Evolutionary conservation across 1,139 yeast species (phyloP).

Genomic region (Candida gigantensis): DNA sequence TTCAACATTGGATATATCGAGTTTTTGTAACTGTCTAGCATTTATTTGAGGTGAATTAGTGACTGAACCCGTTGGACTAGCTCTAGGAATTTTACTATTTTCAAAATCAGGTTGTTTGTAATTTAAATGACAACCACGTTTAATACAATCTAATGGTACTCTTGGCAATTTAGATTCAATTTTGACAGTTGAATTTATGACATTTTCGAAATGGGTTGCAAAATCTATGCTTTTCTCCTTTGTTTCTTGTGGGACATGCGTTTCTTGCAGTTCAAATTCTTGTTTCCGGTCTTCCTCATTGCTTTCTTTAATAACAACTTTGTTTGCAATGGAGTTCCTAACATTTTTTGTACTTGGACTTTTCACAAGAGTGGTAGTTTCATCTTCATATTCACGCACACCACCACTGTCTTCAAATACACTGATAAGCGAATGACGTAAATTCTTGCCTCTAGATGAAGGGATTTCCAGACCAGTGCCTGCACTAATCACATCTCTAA

Average conservation of each 20-base stretch:
- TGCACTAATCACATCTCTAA: slow-evolving; percentile 24
- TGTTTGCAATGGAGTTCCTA: neutral
- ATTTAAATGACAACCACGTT: slow-evolving; percentile 25
- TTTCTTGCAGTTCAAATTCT: too few relatives aligned
- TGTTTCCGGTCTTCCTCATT: too few relatives aligned
- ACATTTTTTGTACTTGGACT: slow-evolving; percentile 5
- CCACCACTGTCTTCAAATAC: slow-evolving; percentile 17
- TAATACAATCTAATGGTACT: slow-evolving; percentile 25
- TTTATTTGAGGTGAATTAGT: slow-evolving; percentile 28
- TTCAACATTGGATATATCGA: slow-evolving; percentile 1
- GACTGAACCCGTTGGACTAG: slow-evolving; percentile 33
- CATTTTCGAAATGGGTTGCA: slow-evolving; percentile 9
- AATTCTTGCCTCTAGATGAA: slow-evolving; percentile 12
- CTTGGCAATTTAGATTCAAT: slow-evolving; percentile 26
- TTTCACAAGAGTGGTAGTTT: slow-evolving; percentile 11
- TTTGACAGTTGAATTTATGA: slow-evolving; percentile 11
- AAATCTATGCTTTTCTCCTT: slow-evolving; percentile 8
- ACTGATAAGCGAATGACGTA: slow-evolving; percentile 16
- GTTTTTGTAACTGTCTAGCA: neutral
- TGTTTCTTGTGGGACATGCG: too few relatives aligned
- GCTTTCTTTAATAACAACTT: too few relatives aligned
- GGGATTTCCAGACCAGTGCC: slow-evolving; percentile 8
- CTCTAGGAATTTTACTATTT: slow-evolving; percentile 30
- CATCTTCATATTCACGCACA: slow-evolving; percentile 24
- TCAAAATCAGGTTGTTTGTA: slow-evolving; percentile 20